phyloP scores from a whole-genome alignment of 2,329 filamentous ascomycete genomes.

The Pestalotiopsis sp. region DNA sequence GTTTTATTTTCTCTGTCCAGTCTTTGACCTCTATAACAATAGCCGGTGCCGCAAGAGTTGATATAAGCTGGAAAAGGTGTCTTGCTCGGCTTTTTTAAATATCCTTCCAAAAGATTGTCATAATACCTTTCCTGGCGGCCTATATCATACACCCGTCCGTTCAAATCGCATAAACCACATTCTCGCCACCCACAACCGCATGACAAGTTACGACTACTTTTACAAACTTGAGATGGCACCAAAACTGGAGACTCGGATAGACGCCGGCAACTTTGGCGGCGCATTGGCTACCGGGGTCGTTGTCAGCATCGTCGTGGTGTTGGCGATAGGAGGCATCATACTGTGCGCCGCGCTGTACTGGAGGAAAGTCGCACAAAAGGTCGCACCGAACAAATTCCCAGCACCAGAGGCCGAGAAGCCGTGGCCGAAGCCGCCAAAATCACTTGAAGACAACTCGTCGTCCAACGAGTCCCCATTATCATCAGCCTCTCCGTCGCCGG shows the following conservation, averaged over 20 bases:
- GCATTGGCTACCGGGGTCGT: conserved; percentile 1
- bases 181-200: not conserved
- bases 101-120: not conserved
- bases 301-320: conserved; percentile 4
- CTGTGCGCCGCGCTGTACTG: conserved; percentile 1
- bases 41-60: not conserved
- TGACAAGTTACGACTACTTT: not conserved
- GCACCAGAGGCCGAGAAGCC: conserved; percentile 4
- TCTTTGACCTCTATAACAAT: conserved; percentile 1
- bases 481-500: not conserved
- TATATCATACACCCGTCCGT: not conserved
- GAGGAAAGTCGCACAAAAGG: conserved; percentile 1
- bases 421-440: conserved; percentile 8
- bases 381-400: not conserved
- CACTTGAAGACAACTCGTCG: not conserved
- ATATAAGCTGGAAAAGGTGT: not conserved
- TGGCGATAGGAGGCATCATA: not conserved
- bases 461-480: not conserved
- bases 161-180: not conserved
- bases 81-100: not conserved
- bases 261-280: not conserved
- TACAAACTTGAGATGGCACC: not conserved
- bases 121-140: not conserved
- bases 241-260: not conserved
- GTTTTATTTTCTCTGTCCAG: not conserved